A percentile compares a stretch with the other conserved stretches of the same genome.
Evolutionary conservation across 2,329 filamentous ascomycete species (phyloP).

Genomic region (Fusarium tjaetaba): DNA sequence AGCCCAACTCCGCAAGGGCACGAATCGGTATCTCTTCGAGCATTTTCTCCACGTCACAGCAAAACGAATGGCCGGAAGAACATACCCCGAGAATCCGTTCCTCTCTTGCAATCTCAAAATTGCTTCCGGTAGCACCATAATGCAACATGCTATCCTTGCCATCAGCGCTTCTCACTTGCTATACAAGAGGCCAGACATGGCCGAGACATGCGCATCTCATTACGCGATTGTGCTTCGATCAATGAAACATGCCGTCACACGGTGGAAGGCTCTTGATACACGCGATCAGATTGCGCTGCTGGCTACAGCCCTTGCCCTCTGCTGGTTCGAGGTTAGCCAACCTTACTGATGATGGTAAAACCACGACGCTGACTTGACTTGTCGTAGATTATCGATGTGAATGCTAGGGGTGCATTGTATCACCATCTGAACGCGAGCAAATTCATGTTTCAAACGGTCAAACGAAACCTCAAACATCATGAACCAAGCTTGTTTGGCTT

Average conservation of each 20-base stretch:
- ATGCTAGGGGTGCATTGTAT: background rate
- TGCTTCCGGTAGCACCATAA: background rate
- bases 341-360: background rate
- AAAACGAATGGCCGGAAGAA: background rate
- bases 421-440: background rate
- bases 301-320: background rate
- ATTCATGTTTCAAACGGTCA: background rate
- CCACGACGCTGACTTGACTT: background rate
- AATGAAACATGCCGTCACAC: background rate
- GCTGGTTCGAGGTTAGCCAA: background rate
- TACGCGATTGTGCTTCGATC: background rate
- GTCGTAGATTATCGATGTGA: background rate
- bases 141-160: background rate
- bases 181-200: background rate
- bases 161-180: background rate
- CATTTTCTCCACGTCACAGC: background rate
- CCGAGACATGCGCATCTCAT: background rate
- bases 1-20: background rate
- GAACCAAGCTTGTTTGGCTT: background rate
- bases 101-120: background rate
- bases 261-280: background rate
- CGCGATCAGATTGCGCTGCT: background rate
- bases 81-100: background rate
- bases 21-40: background rate
- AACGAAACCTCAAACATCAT: background rate